A percentile compares a stretch with the other conserved stretches of the same genome.
These are phyloP conservation scores for Ophiostoma ulmi DNA, from an alignment of 2,329 filamentous ascomycete species.

Conservation along the genomic window DNA sequence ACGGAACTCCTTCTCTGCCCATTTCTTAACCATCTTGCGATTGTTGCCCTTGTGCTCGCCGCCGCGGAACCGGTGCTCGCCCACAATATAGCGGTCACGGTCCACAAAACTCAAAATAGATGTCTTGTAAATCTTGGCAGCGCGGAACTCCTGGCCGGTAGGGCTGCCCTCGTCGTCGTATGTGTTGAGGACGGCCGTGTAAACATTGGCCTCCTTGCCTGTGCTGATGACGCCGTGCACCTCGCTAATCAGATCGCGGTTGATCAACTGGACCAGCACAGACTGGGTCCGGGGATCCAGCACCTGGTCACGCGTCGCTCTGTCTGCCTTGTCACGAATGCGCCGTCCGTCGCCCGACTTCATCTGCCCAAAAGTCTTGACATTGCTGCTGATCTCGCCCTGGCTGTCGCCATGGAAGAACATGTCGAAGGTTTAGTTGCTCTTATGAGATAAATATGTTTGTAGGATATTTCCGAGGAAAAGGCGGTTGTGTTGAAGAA, in stretches of 20 bases:
- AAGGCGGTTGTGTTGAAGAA: not conserved
- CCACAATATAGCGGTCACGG: constrained; percentile 88
- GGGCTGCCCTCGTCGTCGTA: constrained; percentile 33
- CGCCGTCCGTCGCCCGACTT: constrained; percentile 8
- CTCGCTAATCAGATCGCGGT: constrained; percentile 80
- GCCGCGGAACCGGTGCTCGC: constrained; percentile 84
- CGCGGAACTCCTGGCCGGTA: constrained; percentile 62
- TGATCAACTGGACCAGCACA: constrained; percentile 95
- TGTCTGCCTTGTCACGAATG: constrained; percentile 70
- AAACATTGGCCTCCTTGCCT: constrained; percentile 97
- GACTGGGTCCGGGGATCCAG: constrained; percentile 90
- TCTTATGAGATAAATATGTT: not conserved
- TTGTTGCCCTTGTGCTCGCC: constrained; percentile 94
- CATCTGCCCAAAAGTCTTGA: not conserved
- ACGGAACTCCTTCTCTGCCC: constrained; percentile 97
- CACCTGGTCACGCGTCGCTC: constrained; percentile 91
- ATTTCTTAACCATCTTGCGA: constrained; percentile 94
- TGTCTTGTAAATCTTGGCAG: constrained; percentile 99
- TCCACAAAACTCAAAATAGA: constrained; percentile 97
- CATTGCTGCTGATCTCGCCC: constrained; percentile 4
- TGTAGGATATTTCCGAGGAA: not conserved
- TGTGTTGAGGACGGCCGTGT: constrained; percentile 68
- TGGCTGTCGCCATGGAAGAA: not conserved
- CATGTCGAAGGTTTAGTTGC: not conserved
- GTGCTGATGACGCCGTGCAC: constrained; percentile 94